phyloP scores from a whole-genome alignment of 169 alveolate genomes.

The Toxoplasma gondii region DNA sequence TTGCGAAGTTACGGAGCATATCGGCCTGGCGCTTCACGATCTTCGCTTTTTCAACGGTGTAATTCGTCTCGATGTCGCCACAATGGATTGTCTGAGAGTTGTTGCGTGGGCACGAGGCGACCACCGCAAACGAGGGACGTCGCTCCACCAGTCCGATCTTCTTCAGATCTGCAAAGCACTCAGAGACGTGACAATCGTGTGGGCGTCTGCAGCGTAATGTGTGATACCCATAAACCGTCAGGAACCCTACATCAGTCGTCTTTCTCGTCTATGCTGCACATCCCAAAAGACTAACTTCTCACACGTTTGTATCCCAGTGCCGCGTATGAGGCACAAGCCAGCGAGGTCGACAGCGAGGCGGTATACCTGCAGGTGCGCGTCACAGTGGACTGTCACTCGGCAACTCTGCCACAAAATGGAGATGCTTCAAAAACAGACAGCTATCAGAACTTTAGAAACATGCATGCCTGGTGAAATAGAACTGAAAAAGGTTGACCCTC shows the following conservation, averaged over 20 bases:
- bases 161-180: constrained; percentile 72
- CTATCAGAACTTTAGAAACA: too few relatives aligned
- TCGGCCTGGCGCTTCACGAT: constrained; percentile 86
- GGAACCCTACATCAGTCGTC: background rate
- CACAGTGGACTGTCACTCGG: too few relatives aligned
- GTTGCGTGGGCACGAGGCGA: constrained; percentile 85
- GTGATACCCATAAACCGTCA: background rate
- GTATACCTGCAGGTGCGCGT: too few relatives aligned
- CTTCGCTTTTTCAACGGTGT: constrained; percentile 78
- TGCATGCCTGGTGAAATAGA: too few relatives aligned
- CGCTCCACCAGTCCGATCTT: constrained; percentile 82
- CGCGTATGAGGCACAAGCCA: too few relatives aligned
- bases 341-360: too few relatives aligned
- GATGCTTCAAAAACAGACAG: too few relatives aligned
- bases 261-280: too few relatives aligned
- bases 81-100: constrained; percentile 88
- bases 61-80: constrained; percentile 88
- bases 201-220: background rate
- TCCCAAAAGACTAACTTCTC: too few relatives aligned
- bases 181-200: background rate
- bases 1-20: constrained; percentile 82
- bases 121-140: constrained; percentile 80
- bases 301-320: too few relatives aligned
- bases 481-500: too few relatives aligned
- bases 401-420: too few relatives aligned